These are phyloP conservation scores for Solioccasus polychromus DNA, from an alignment of 768 basidiomycete species.

Conservation along the genomic window DNA sequence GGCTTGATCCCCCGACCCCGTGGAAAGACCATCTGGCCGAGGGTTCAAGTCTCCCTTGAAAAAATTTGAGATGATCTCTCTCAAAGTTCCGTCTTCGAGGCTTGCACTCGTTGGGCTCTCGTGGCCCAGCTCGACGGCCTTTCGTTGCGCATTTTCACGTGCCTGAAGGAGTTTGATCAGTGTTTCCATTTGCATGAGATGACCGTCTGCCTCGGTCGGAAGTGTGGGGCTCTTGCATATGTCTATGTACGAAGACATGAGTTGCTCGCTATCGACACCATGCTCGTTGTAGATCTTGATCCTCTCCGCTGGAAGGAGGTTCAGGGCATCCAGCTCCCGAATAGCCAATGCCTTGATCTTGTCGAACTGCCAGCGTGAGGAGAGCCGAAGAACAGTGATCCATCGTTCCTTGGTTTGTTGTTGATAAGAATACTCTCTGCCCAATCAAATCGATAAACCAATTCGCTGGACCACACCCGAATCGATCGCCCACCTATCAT, in stretches of 20 bases:
- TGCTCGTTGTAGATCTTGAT: constrained; percentile 56
- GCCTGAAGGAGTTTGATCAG: constrained; percentile 51
- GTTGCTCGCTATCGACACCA: too few relatives aligned
- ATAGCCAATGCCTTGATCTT: constrained; percentile 50
- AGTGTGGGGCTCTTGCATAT: constrained; percentile 56
- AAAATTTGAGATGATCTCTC: constrained; percentile 31
- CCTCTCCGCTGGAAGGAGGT: constrained; percentile 47
- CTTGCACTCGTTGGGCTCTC: constrained; percentile 33
- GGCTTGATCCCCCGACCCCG: constrained; percentile 18
- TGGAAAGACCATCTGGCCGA: constrained; percentile 12
- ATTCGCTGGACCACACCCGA: not conserved
- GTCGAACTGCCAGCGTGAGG: constrained; percentile 54
- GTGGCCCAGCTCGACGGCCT: constrained; percentile 30
- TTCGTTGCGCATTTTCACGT: constrained; percentile 45
- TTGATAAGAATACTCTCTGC: constrained; percentile 53
- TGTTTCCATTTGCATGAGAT: constrained; percentile 53
- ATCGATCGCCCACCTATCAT: constrained; percentile 45
- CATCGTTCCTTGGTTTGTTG: constrained; percentile 50
- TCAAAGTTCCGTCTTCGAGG: constrained; percentile 29
- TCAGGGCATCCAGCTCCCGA: constrained; percentile 50
- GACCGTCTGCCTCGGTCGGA: constrained; percentile 50
- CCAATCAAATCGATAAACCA: not conserved
- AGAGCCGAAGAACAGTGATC: constrained; percentile 51
- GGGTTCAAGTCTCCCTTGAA: constrained; percentile 26
- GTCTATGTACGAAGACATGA: constrained; percentile 49